Base-by-base conservation (phyloP, 805 yeast genomes). In the Myxozyma sirexii region DNA sequence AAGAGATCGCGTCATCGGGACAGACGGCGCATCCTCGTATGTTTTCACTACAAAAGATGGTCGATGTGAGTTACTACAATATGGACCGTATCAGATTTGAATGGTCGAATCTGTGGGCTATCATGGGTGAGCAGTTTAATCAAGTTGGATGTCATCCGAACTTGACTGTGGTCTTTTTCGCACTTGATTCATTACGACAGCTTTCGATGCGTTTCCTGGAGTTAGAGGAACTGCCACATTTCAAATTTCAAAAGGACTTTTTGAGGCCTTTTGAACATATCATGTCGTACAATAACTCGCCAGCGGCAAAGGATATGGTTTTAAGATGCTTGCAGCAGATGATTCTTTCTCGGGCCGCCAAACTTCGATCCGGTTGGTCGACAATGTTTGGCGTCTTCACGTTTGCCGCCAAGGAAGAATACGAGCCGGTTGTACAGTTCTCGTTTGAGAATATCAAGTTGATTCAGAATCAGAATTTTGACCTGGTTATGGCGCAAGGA, bases 41-140 rank as follows among this genome's bases (percentile, higher is more conserved):
- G 75, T 96, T 90, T 71, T 89, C 98, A 0, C 76, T 94, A 64
- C 98, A 91, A 71, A 94, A 94, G 71, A 88, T 94, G 80, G 96
- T 94, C 54, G 99, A 96, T 74, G 96, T 94, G 44, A 93, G 97
- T 75, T 93, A 94, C 74, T 94, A 96, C 77, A 96, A 96, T 72
- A 94, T 94, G 97, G 85, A 85, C 52, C 88, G 99, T 77, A 92
- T 94, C 68, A 84, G 97, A 73, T 85, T 94, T 62, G 97, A 96
- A 75, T 94, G 99, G 97, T 84, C 96, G 4, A 93, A 90, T 56
- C 79, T 94, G 60, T 94, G 99, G 99, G 83, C 88, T 15, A 87
- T 89, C 8, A 88, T 94, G 88, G 97, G 96, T 15, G 88, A 83
- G 59, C 88, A 89, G 44, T 94, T 94, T 76, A 89, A 90, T 65